Evolutionary conservation across 192 early-diverging fungal species (phyloP).

Genomic region (Phycomyces nitens): DNA sequence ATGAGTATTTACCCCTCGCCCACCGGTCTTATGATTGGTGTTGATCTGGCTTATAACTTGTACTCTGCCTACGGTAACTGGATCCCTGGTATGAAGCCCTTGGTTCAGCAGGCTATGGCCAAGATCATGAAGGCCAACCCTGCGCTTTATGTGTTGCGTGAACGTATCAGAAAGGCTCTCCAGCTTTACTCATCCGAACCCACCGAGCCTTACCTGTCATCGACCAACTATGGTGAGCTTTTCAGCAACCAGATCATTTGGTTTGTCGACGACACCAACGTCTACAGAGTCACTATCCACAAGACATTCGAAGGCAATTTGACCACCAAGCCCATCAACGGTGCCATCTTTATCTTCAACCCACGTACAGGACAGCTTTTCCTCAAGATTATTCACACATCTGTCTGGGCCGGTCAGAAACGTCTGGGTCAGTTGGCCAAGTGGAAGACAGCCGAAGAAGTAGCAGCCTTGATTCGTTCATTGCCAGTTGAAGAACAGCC

Average conservation of each 20-base stretch:
- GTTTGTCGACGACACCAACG: conserved; percentile 99
- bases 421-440: conserved; percentile 98
- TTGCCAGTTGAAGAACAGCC: conserved; percentile 99
- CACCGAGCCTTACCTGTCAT: conserved; percentile 95
- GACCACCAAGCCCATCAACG: conserved; percentile 99
- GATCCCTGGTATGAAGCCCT: conserved; percentile 98
- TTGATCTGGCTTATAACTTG: conserved; percentile 97
- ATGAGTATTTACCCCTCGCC: conserved; percentile 99
- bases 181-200: conserved; percentile 98
- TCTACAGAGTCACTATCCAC: conserved; percentile 99
- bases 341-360: conserved; percentile 98
- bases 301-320: conserved; percentile 99
- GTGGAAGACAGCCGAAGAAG: conserved; percentile 99
- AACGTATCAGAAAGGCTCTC: conserved; percentile 97
- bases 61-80: conserved; percentile 96
- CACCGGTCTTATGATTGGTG: conserved; percentile 92
- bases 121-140: conserved; percentile 99
- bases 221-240: conserved; percentile 92
- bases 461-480: conserved; percentile 96
- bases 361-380: conserved; percentile 98
- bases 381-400: conserved; percentile 99
- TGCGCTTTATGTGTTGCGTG: conserved; percentile 93
- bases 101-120: conserved; percentile 95
- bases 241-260: conserved; percentile 98
- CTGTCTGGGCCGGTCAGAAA: conserved; percentile 99